Evolutionary conservation across 2,329 filamentous ascomycete genomes (phyloP).

Genomic region (Pyrenophora teres): DNA sequence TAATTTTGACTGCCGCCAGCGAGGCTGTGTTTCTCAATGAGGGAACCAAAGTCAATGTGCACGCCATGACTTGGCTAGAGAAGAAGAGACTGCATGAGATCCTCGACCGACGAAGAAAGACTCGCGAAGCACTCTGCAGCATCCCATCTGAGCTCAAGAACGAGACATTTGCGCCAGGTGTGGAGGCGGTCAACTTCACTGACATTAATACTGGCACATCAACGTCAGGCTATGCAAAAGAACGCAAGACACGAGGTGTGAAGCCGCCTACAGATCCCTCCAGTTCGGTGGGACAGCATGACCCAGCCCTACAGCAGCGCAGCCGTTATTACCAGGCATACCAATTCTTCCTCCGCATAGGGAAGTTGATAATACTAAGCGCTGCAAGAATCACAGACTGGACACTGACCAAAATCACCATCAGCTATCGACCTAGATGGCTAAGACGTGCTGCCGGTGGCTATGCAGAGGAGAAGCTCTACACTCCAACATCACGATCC

Average conservation of each 20-base stretch:
- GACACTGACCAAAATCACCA: constrained; percentile 62
- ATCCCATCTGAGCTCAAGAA: constrained; percentile 52
- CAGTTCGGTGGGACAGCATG: constrained; percentile 44
- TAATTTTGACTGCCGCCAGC: constrained; percentile 86
- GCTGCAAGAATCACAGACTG: constrained; percentile 60
- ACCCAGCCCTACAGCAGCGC: constrained; percentile 77
- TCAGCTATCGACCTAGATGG: constrained; percentile 68
- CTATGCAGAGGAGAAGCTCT: constrained; percentile 36
- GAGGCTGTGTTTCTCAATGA: constrained; percentile 97
- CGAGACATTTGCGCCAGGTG: constrained; percentile 46
- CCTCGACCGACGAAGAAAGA: constrained; percentile 55
- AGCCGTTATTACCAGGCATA: constrained; percentile 77
- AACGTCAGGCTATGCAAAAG: constrained; percentile 65
- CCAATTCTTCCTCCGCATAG: constrained; percentile 78
- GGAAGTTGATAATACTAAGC: constrained; percentile 65
- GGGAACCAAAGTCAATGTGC: constrained; percentile 74
- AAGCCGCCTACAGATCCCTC: constrained; percentile 28
- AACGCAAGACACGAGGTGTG: constrained; percentile 63
- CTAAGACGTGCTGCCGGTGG: constrained; percentile 58
- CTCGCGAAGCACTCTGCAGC: constrained; percentile 42
- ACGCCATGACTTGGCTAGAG: constrained; percentile 86
- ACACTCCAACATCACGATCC: constrained; percentile 4
- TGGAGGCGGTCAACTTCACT: constrained; percentile 42
- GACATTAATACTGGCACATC: constrained; percentile 36
- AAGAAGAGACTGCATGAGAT: constrained; percentile 81